Evolutionary conservation across 768 basidiomycete species (phyloP).

Genomic region (Hygrophoropsis aurantiaca): DNA sequence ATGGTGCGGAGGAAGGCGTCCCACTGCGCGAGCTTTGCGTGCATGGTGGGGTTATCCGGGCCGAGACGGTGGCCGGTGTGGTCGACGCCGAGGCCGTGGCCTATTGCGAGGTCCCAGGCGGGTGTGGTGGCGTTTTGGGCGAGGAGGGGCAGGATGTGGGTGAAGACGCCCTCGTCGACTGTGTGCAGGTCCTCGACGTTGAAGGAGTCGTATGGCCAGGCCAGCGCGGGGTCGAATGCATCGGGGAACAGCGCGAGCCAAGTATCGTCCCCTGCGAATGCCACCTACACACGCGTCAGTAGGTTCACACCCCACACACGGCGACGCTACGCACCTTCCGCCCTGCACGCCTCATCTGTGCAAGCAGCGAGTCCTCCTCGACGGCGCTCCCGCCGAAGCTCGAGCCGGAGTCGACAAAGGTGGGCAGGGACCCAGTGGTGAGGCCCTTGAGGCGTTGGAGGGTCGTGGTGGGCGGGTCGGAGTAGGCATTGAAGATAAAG

Average conservation of each 20-base stretch:
- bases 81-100: constrained; percentile 94
- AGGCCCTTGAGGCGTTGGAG: constrained; percentile 93
- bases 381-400: constrained; percentile 90
- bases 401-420: constrained; percentile 90
- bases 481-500: constrained; percentile 84
- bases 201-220: constrained; percentile 92
- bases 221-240: constrained; percentile 66
- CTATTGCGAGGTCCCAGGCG: constrained; percentile 86
- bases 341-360: constrained; percentile 60
- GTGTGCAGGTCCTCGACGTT: constrained; percentile 98
- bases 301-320: constrained; percentile 8
- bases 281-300: constrained; percentile 50
- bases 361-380: constrained; percentile 83
- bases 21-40: constrained; percentile 85
- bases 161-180: constrained; percentile 88
- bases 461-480: constrained; percentile 94
- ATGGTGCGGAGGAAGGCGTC: constrained; percentile 72
- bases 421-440: constrained; percentile 93
- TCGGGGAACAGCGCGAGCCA: constrained; percentile 90
- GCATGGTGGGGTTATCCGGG: constrained; percentile 85
- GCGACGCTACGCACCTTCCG: constrained; percentile 50
- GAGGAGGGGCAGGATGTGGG: constrained; percentile 83
- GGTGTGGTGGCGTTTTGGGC: constrained; percentile 47
- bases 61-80: constrained; percentile 96
- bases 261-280: constrained; percentile 96